Base-by-base conservation (phyloP, 2,329 filamentous ascomycete genomes). In the Colletotrichum lini region DNA sequence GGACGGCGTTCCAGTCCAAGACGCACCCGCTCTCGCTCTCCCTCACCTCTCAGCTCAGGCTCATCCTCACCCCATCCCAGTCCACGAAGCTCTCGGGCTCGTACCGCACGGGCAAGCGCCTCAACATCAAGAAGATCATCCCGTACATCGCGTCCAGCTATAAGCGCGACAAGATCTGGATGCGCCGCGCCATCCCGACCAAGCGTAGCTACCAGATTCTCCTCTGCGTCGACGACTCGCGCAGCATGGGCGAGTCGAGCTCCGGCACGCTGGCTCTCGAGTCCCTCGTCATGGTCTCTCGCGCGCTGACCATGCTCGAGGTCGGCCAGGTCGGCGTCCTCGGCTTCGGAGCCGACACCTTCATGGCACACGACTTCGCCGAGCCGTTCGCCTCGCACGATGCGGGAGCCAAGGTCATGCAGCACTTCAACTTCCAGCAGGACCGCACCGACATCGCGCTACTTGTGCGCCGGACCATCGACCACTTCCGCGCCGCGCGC, bases 91-190 rank as follows among this genome's bases (percentile, higher is more conserved):
- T 99, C 73, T 95, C 96, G 2, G 96, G 96, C 53, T 95, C 97
- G 75, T 98, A 97, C 88, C 94, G 96, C 75, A 99, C 96, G 0
- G 96, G 96, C 73, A 99, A 99, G 82, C 93, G 96, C 0, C 94
- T 99, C 77, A 99, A 98, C 83, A 98, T 99, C 86, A 98, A 98
- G 83, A 94, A 96, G 76, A 99, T 99, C 83, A 99, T 99, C 77
- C 96, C 97, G 0, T 99, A 99, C 84, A 98, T 99, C 76, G 96
- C 97, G 1, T 98, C 95, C 0, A 92, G 93, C 79, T 99, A 98
- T 88, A 98, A 98, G 87, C 94, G 96, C 72, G 96, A 99, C 89
- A 99, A 99, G 87, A 99, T 99, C 83, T 99, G 96, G 96, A 97
- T 99, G 92, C 93, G 97, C 16, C 91, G 97, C 67, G 92, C 91